A percentile compares a stretch with the other conserved stretches of the same genome.
Conservation (phyloP, 768 basidiomycete genomes). For the Pleurotus djamor region DNA sequence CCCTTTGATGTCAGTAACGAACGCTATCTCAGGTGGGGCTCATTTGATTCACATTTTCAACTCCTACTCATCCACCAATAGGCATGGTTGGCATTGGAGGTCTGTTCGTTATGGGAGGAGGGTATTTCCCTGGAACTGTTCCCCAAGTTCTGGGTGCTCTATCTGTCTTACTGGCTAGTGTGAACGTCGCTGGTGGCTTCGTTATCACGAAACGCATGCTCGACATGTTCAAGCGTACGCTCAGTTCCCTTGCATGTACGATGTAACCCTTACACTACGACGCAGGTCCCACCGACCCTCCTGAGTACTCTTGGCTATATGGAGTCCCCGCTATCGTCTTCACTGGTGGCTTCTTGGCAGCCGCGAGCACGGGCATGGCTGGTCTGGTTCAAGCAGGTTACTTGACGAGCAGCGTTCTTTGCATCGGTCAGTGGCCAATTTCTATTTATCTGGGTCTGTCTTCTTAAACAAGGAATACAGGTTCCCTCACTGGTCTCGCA, state of each 20-base stretch:
- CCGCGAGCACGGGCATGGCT: slow-evolving; percentile 81
- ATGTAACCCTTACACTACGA: slow-evolving; percentile 2
- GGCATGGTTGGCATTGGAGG: slow-evolving; percentile 83
- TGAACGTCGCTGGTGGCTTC: slow-evolving; percentile 89
- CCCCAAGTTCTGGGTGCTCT: slow-evolving; percentile 78
- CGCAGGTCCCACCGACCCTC: slow-evolving; percentile 77
- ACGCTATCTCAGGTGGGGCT: slow-evolving; percentile 71
- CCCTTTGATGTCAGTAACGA: slow-evolving; percentile 89
- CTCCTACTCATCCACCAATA: neutral
- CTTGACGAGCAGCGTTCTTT: slow-evolving; percentile 80
- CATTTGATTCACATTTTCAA: slow-evolving; percentile 22
- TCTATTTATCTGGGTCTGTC: neutral
- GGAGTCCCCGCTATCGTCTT: slow-evolving; percentile 78
- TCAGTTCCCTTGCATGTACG: neutral
- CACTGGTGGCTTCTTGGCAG: slow-evolving; percentile 78
- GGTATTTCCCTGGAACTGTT: slow-evolving; percentile 77
- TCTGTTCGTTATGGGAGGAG: slow-evolving; percentile 89
- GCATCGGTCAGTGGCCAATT: slow-evolving; percentile 54
- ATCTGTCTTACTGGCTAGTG: slow-evolving; percentile 83
- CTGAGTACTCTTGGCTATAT: slow-evolving; percentile 86
- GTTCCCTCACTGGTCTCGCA: slow-evolving; percentile 74
- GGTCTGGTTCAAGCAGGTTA: slow-evolving; percentile 90
- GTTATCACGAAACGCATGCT: slow-evolving; percentile 91
- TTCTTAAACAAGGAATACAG: slow-evolving; percentile 28
- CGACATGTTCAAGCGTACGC: slow-evolving; percentile 86